These are phyloP conservation scores for Lineolata rhizophorae DNA, from an alignment of 495 filamentous ascomycete species.

Conservation along the genomic window DNA sequence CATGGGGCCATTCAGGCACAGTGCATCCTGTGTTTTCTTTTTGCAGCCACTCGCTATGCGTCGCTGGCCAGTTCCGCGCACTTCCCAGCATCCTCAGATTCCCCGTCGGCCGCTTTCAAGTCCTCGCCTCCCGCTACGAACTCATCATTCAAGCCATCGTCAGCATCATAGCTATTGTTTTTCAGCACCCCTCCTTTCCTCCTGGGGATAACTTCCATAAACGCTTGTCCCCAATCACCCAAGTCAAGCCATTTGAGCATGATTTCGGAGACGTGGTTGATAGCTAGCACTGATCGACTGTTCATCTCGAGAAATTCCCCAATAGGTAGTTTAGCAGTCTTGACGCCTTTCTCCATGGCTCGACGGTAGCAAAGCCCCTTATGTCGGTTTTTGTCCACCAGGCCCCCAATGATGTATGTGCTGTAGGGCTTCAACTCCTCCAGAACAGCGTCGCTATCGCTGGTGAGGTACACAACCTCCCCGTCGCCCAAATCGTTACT, in stretches of 20 bases:
- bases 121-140: constrained; percentile 1
- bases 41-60: no score
- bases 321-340: constrained; percentile 80
- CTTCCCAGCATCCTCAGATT: no score
- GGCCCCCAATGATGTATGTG: constrained; percentile 79
- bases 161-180: constrained; percentile 4
- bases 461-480: constrained; percentile 66
- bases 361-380: constrained; percentile 83
- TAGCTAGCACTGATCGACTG: constrained; percentile 60
- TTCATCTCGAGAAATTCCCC: constrained; percentile 80
- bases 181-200: constrained; percentile 52
- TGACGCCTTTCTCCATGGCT: constrained; percentile 49
- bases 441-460: constrained; percentile 66
- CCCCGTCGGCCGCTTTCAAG: neutral
- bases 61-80: no score
- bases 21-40: no score
- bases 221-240: constrained; percentile 77
- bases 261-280: constrained; percentile 91
- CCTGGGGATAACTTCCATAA: constrained; percentile 65
- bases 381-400: constrained; percentile 88
- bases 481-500: constrained; percentile 15
- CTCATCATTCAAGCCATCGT: constrained; percentile 1
- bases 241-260: constrained; percentile 81
- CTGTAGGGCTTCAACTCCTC: constrained; percentile 59
- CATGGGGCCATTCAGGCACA: no score